Evolutionary conservation across 768 basidiomycete genomes (phyloP), one percentile per base, ranked within the genome.

Genomic region (Coprinellus aureogranulatus): DNA sequence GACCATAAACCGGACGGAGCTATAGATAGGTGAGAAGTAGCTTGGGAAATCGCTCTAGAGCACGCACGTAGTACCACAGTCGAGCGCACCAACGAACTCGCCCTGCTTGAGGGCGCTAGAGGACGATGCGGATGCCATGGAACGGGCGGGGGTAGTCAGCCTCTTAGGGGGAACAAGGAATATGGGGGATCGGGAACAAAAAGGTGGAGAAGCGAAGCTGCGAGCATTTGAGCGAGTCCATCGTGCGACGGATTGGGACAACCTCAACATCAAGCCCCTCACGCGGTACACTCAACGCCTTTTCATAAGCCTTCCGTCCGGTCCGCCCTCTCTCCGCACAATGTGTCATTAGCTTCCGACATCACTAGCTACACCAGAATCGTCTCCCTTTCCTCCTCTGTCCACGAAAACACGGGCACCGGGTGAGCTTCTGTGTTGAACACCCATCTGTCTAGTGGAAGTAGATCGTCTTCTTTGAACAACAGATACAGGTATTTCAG

Each of bases 11-110:
- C 94, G 86, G 22, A 92, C 89, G 14, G 93, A 94, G 11, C 93
- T 95, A 44, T 34, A 59, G 53, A 27, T 46, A 46, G 31, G 30
- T 28, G 39, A 27, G 44, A n/a, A 26, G 34, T 16, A 37, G 27
- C 2, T n/a, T 11, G 4, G 2, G 6, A n/a, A 12, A 50, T 41
- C 28, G 2, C 45, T 10, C 20, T 9, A 25, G 34, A 30, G 52
- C 31, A 75, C 90, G 69, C 65, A 94, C 93, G 94, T 97, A 49
- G 94, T 97, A 40, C 94, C 94, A 67, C 94, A 96, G 72, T 97
- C 94, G 59, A 97, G 78, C 50, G 92, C 92, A 55, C 92, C 94
- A 44, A 97, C 87, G 70, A 96, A 94, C 68, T 94, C 87, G 58
- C 86, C 87, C 64, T 83, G 81, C 65, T 82, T 86, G 53, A 74